Conservation (phyloP, 164 flowering plant genomes). For the Protea cynaroides region DNA sequence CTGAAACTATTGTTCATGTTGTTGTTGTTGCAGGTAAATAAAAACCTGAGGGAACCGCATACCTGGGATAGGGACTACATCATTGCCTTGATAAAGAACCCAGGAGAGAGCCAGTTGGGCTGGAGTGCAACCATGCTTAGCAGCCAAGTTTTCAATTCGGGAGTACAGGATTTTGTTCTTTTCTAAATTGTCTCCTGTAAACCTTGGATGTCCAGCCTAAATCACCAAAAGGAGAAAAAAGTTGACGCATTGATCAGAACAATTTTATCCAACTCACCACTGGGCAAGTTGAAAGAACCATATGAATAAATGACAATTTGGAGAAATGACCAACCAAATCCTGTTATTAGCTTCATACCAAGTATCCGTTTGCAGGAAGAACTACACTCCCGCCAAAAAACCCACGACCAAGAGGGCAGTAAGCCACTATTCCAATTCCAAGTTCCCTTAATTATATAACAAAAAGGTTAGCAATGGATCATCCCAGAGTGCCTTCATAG, state of each 20-base stretch:
- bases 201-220: background rate
- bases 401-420: background rate
- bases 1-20: too few relatives aligned
- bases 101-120: background rate
- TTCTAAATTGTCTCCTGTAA: background rate
- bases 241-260: background rate
- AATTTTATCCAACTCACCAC: too few relatives aligned
- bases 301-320: too few relatives aligned
- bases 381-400: background rate
- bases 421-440: background rate
- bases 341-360: background rate
- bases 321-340: too few relatives aligned
- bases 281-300: background rate
- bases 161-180: background rate
- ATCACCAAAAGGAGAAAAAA: too few relatives aligned
- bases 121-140: background rate
- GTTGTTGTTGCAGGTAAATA: too few relatives aligned
- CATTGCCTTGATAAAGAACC: background rate
- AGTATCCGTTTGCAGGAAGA: background rate
- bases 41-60: background rate
- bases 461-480: background rate
- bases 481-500: background rate
- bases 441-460: background rate
- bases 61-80: background rate
- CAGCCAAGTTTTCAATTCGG: background rate